Evolutionary conservation across 1,284 basidiomycete species (phyloP), one percentile per base, ranked within the genome.

Genomic region (Exsudoporus floridanus): DNA sequence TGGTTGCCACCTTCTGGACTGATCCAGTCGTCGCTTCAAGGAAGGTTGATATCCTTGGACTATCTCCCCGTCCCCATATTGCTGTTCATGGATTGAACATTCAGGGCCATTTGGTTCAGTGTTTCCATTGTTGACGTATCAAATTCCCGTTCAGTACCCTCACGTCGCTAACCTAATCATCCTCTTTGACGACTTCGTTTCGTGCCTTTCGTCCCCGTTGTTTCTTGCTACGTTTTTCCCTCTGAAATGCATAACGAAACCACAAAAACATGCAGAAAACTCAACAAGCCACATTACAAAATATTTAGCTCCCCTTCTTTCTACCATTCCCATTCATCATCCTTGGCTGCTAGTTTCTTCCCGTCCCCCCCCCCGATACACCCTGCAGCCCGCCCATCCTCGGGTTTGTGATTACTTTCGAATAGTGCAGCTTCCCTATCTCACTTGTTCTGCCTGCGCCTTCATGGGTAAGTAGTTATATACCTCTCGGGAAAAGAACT

Each of bases 261-360:
- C 61, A 57, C 65, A 73, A 77, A 80, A 80, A 81, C 73, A 77
- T 62, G 65, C 70, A 74, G 63, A 76, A 77, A 77, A 78, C 23
- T 56, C 47, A 34, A 44, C 49, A 60, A 62, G 61, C 48, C 71
- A 71, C 72, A 63, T 50, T 56, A 71, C 62, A 77, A 80, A 78
- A 80, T 65, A 76, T 67, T 63, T 66, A 59, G 54, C 47, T 60
- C 43, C 44, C 60, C 53, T 56, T 61, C 62, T 61, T 49, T 57
- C 42, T 61, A 56, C 56, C 55, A 38, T 59, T 59, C 57, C 41
- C 43, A 50, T 52, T 53, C 49, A 34, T 50, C 48, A 46, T 58
- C 59, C 31, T 53, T 57, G 34, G 38, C 46, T 57, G 48, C 46
- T 51, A 36, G 54, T 55, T 39, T 39, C 49, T 75, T 69, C 63